Conservation (phyloP, 331 rosid genomes). For the Ulmus americana region DNA sequence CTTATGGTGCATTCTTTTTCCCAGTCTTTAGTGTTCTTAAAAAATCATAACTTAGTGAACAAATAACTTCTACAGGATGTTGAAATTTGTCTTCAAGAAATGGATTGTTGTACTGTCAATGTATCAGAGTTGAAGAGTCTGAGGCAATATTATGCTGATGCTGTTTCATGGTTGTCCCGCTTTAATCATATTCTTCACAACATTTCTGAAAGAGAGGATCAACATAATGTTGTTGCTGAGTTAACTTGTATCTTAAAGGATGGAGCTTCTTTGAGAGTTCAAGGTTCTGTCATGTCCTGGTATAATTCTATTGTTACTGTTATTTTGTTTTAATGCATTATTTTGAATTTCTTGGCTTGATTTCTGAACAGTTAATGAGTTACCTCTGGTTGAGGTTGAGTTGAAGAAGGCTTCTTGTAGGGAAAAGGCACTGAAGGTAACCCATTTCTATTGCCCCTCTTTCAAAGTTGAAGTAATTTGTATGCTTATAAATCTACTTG, state of each 20-base stretch:
- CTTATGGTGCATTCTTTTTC: slow-evolving; percentile 12
- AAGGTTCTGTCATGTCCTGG: slow-evolving; percentile 46
- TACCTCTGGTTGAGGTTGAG: slow-evolving; percentile 69
- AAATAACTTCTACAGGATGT: slow-evolving; percentile 52
- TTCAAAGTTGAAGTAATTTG: neutral
- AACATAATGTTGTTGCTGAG: slow-evolving; percentile 49
- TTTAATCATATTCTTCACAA: slow-evolving; percentile 43
- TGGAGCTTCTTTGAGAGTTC: slow-evolving; percentile 71
- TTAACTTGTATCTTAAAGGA: slow-evolving; percentile 47
- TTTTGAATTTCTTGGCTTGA: slow-evolving; percentile 6
- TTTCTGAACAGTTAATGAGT: slow-evolving; percentile 64
- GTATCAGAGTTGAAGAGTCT: slow-evolving; percentile 70
- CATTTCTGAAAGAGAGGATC: slow-evolving; percentile 50
- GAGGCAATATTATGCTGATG: slow-evolving; percentile 53
- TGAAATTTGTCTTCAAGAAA: slow-evolving; percentile 55
- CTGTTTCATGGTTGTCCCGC: slow-evolving; percentile 57
- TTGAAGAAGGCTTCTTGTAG: slow-evolving; percentile 75
- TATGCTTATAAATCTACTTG: neutral
- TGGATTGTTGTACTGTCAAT: slow-evolving; percentile 46
- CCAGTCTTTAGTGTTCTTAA: slow-evolving; percentile 11
- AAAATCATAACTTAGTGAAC: slow-evolving; percentile 21
- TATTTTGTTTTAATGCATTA: slow-evolving; percentile 3
- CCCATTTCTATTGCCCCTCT: neutral
- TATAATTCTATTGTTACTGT: slow-evolving; percentile 14
- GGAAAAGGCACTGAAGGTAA: slow-evolving; percentile 60